Conservation (phyloP, 2,329 filamentous ascomycete genomes). For the Colletotrichum orchidophilum region DNA sequence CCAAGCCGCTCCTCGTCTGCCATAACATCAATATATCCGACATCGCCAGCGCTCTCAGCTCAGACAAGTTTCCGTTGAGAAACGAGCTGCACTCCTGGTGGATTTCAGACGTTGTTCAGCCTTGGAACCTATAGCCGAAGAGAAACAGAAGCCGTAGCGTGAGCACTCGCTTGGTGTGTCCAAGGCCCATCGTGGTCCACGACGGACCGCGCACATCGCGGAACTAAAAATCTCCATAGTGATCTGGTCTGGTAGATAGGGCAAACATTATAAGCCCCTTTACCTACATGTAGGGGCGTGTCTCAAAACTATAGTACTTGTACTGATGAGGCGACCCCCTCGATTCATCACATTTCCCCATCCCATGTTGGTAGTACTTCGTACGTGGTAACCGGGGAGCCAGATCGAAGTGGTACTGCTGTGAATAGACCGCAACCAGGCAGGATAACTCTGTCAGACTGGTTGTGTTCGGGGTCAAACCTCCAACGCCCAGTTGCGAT, state of each 20-base stretch:
- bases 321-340: background rate
- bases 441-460: background rate
- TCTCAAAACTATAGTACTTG: background rate
- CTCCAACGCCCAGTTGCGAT: background rate
- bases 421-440: background rate
- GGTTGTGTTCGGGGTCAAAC: background rate
- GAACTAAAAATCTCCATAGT: background rate
- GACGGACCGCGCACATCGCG: background rate
- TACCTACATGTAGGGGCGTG: background rate
- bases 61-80: no score
- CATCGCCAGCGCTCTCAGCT: no score
- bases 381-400: background rate
- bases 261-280: background rate
- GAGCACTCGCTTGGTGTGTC: background rate
- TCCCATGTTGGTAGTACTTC: background rate
- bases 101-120: no score
- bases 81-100: no score
- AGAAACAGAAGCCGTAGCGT: no score
- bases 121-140: no score
- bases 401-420: background rate
- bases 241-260: background rate
- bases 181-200: background rate
- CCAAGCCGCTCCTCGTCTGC: background rate
- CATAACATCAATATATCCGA: no score
- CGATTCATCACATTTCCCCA: background rate